phyloP scores from a whole-genome alignment of 2,329 filamentous ascomycete genomes.

The Fusarium multiceps region DNA sequence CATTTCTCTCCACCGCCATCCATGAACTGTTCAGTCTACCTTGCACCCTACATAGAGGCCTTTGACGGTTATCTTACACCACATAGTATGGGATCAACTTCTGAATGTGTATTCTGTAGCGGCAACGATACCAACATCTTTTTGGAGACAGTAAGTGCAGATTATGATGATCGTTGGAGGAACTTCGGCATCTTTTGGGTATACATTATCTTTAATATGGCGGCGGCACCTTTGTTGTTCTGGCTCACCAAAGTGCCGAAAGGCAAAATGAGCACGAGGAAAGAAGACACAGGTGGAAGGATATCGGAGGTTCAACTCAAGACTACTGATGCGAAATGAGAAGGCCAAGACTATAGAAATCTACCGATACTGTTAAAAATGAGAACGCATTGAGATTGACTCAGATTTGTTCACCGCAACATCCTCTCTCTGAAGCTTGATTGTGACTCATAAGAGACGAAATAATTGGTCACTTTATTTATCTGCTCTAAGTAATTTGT shows the following conservation, averaged over 20 bases:
- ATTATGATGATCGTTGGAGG: conserved; percentile 72
- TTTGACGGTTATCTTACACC: conserved; percentile 67
- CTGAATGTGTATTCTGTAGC: conserved; percentile 66
- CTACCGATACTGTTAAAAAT: not conserved
- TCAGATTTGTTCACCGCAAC: not conserved
- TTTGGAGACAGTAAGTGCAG: conserved; percentile 59
- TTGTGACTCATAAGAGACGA: not conserved
- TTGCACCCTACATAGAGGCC: conserved; percentile 60
- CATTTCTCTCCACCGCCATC: conserved; percentile 70
- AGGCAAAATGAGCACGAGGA: conserved; percentile 47
- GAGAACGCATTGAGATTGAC: not conserved
- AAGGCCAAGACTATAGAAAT: accelerated
- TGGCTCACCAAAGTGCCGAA: conserved; percentile 64
- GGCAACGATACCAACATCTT: conserved; percentile 64
- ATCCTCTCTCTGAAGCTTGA: not conserved
- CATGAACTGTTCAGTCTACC: conserved; percentile 70
- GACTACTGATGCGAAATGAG: not conserved
- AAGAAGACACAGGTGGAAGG: conserved; percentile 10
- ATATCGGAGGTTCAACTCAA: not conserved
- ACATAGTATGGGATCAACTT: conserved; percentile 53
- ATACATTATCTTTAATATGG: conserved; percentile 69
- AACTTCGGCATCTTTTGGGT: conserved; percentile 74
- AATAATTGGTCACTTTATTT: not conserved
- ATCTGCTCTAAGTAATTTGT: not conserved
- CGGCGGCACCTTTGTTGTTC: conserved; percentile 65